Evolutionary conservation across 1,139 yeast genomes (phyloP).

Genomic region (Oligophagozyma castellii): DNA sequence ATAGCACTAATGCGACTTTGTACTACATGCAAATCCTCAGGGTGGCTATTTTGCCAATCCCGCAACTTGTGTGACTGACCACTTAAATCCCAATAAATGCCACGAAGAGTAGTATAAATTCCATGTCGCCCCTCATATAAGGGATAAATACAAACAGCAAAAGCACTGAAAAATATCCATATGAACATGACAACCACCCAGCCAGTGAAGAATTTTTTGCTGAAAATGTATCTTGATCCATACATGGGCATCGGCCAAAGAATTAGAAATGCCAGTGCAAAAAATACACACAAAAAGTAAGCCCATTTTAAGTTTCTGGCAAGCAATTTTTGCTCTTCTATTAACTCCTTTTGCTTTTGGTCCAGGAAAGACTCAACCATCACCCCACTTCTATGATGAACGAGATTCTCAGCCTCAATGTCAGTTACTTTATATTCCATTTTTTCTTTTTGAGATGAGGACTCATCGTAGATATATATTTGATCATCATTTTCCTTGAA

Average conservation of each 20-base stretch:
- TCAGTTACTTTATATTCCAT: conserved; percentile 23
- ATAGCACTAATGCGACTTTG: conserved; percentile 37
- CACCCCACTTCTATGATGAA: background rate
- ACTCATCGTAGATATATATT: conserved; percentile 8
- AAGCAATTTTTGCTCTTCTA: conserved; percentile 35
- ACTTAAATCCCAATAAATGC: conserved; percentile 69
- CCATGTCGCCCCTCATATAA: conserved; percentile 56
- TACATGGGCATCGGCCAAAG: conserved; percentile 89
- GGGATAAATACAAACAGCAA: conserved; percentile 47
- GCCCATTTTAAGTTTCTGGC: conserved; percentile 42
- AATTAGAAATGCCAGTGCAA: conserved; percentile 48
- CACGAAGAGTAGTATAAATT: conserved; percentile 49
- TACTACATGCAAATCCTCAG: conserved; percentile 58
- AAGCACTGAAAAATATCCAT: conserved; percentile 50
- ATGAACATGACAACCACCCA: conserved; percentile 68
- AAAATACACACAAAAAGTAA: conserved; percentile 37
- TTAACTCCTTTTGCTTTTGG: conserved; percentile 19
- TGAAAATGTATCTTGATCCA: conserved; percentile 58
- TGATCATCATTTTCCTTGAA: background rate
- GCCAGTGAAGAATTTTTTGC: conserved; percentile 62
- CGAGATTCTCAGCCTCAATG: conserved; percentile 27
- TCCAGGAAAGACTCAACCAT: conserved; percentile 2
- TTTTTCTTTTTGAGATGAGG: conserved; percentile 11
- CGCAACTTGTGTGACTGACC: conserved; percentile 61
- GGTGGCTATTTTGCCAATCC: conserved; percentile 59